Base-by-base conservation (phyloP, 1,284 basidiomycete genomes). In the Sphaerobolus stellatus region DNA sequence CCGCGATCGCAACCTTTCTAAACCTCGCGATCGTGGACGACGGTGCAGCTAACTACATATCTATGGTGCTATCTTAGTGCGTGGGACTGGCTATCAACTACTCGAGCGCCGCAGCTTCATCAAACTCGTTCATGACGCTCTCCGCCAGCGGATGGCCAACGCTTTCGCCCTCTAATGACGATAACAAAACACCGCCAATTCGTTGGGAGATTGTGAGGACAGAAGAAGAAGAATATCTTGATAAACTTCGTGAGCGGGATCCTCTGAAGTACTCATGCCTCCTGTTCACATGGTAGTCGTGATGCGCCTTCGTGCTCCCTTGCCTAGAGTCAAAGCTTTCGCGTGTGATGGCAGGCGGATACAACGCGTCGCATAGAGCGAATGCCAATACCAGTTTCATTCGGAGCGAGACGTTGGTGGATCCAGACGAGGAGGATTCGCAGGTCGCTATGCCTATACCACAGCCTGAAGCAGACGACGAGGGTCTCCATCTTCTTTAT, bases 181-280 rank as follows among this genome's bases (percentile, higher is more conserved):
- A 49, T 22, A 8, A 41, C 34, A 41, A 22, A 52, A 25, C 24
- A 9, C 25, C 20, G 24, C 28, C 38, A 20, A 49, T 54, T 28
- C 53, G 34, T 5, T 54, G 53, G 53, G 47, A 41, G 22, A 54
- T 31, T 47, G 53, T 54, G 22, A 54, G 49, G 36, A 54, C 53
- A n/a, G 53, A 54, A 20, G 53, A 49, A 16, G 53, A 54, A 30
- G 53, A 54, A 27, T 54, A 54, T 33, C 53, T 54, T 11, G 53
- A 54, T 29, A 54, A 54, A 31, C 53, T 54, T 29, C 53, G 53
- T 54, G 45, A 48, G 53, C 29, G 40, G 33, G 27, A 34, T 16
- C 16, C 28, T 5, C 41, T 44, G 4, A 5, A 24, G 36, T 13
- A 7, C 41, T 18, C 18, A 13, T 36, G 8, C n/a, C n/a, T 27